Base-by-base conservation (phyloP, 495 filamentous ascomycete genomes). In the Xylona heveae region DNA sequence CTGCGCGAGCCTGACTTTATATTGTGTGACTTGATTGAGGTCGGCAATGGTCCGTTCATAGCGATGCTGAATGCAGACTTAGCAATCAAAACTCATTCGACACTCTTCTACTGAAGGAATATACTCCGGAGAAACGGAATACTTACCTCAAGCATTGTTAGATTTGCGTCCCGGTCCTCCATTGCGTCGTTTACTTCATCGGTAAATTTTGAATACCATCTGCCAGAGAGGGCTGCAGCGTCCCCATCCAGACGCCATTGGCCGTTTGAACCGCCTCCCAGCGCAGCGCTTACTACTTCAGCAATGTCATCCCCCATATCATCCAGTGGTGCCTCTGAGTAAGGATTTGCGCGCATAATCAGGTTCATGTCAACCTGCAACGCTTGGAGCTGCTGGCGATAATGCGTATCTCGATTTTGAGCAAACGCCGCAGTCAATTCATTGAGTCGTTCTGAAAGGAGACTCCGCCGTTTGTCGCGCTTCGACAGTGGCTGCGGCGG, bases 361-460 rank as follows among this genome's bases (percentile, higher is more conserved):
- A 92, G 66, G 31, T 67, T 77, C 47, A 90, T 82, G 46, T 95
- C 90, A 35, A 75, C 71, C 49, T 94, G 85, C 3, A 94, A 63
- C 29, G 75, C 74, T 37, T 82, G 71, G 4, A 95, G 63, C 49
- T 94, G 81, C 42, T 85, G 75, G 32, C 82, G 75, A 53, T 90
- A 97, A 42, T 83, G 66, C 27, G 61, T 57, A 45, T 92, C 81
- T 31, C 78, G 70, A 46, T 91, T 79, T 34, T 75, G 70, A 34
- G 66, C 63, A 55, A 91, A 83, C 38, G 70, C 67, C 31, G 66
- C 66, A 16, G 71, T 70, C 40, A 94, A 66, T 28, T 72, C 63
- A 13, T 62, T 58, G 16, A 93, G 64, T 20, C 74, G 71, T 23
- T 91, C 84, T 19, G 67, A 61, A 32, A 95, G 63, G 31, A 67